Base-by-base conservation (phyloP, 2,329 filamentous ascomycete species). In the Diaporthe sp. region DNA sequence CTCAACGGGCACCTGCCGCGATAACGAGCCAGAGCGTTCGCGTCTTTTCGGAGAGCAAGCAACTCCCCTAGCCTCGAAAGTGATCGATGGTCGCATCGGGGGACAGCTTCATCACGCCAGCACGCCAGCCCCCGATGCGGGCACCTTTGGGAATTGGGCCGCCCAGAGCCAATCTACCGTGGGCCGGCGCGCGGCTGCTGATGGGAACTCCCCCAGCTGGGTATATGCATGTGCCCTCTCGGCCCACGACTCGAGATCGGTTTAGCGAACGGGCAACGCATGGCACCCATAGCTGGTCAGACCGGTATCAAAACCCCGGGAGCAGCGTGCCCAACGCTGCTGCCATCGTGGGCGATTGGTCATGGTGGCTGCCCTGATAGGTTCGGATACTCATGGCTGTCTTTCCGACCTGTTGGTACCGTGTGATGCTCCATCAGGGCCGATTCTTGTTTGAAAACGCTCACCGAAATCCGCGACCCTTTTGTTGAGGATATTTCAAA, bases 241-340 rank as follows among this genome's bases (percentile, higher is more conserved):
- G 65, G 49, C 22, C 65, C 65, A 70, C 65, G 49, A 70, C 65
- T 70, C 65, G 65, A 70, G 65, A 55, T 15, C 49, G 65, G 65
- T 70, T 42, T 70, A 70, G 65, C 65, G 34, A 70, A 49, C 65
- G 65, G n/a, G 65, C 49, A 28, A 37, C n/a, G 28, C 65, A 31
- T 70, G 65, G 65, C 65, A 70, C 34, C 65, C 34, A 42, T 37
- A 51, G 65, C 63, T 68, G 65, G 31, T 39, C 65, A 68, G 65
- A 37, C 65, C 49, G 65, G 65, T 70, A 42, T 70, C 49, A 25
- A 53, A 28, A 39, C 12, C n/a, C 65, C 34, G 31, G 63, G 37
- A 34, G 37, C 34, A 55, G 65, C 65, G 20, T 70, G 34, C 65
- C 65, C 49, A 70, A 55, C 34, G 47, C 65, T 53, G 34, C 47